Percentiles rank a stretch among this genome's conserved stretches.
These are phyloP conservation scores for Pelargonium australe DNA, from an alignment of 441 rosid species.

Conservation along the genomic window DNA sequence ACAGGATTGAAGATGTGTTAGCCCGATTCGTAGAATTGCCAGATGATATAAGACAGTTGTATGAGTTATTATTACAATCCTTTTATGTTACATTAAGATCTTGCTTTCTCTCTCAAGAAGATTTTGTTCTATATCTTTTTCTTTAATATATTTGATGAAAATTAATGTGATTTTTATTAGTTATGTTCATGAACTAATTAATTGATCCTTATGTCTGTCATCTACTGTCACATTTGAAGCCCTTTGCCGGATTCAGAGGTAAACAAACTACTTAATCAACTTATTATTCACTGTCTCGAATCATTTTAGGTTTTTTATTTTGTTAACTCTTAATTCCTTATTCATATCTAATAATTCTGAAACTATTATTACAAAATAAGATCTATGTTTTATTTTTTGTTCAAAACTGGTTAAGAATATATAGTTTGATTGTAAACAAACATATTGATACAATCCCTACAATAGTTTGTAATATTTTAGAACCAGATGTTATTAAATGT, in stretches of 20 bases:
- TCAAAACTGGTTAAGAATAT: no score
- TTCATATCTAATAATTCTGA: not conserved
- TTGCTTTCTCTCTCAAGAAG: not conserved
- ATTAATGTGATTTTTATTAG: not conserved
- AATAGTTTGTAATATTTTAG: no score
- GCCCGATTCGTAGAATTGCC: conserved; percentile 2
- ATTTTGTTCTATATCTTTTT: conserved; percentile 1
- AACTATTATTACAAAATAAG: not conserved
- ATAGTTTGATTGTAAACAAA: no score
- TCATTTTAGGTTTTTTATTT: not conserved
- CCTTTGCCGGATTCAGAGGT: conserved; percentile 1
- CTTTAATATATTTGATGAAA: not conserved
- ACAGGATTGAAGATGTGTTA: conserved; percentile 5
- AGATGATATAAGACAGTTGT: not conserved
- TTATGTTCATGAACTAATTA: conserved; percentile 2
- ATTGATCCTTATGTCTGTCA: not conserved
- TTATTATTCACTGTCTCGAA: not conserved
- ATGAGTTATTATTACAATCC: not conserved
- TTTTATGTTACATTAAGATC: not conserved
- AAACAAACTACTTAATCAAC: not conserved
- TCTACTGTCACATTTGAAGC: not conserved
- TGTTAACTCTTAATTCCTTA: not conserved
- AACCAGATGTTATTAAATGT: no score
- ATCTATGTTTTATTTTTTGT: no score
- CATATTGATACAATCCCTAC: no score